phyloP scores from a whole-genome alignment of 257 asterid genomes.

The Nicotiana undulata region DNA sequence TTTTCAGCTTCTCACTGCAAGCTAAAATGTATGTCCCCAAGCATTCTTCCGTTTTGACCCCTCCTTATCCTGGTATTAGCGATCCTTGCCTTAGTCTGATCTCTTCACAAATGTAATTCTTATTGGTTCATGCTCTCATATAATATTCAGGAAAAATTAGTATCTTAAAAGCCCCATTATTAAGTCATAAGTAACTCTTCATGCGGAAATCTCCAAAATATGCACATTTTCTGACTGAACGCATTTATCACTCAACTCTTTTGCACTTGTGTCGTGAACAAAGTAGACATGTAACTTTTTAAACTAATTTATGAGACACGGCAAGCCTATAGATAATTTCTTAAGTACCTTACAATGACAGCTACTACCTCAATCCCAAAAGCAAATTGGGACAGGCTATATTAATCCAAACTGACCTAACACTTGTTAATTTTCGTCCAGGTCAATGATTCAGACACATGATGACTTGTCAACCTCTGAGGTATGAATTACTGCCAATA shows the following conservation, averaged over 20 bases:
- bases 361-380: not conserved
- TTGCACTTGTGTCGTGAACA: not conserved
- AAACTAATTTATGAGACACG: not conserved
- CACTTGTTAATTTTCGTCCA: slow-evolving; percentile 2
- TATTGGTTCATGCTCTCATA: not conserved
- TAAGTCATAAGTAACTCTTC: not conserved
- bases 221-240: not conserved
- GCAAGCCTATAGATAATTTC: not conserved
- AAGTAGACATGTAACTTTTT: not conserved
- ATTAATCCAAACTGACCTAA: not conserved
- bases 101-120: not conserved
- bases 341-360: not conserved
- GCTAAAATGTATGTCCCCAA: not conserved
- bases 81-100: not conserved
- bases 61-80: not conserved
- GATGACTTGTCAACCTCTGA: slow-evolving; percentile 8
- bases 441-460: slow-evolving; percentile 19
- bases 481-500: slow-evolving; percentile 11
- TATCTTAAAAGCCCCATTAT: not conserved
- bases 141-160: not conserved
- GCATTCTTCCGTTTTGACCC: not conserved
- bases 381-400: not conserved
- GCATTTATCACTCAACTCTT: not conserved
- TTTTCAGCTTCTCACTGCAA: not conserved
- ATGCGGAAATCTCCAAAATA: not conserved